phyloP scores from a whole-genome alignment of 2,329 filamentous ascomycete genomes.

The Monosporascus sp. region DNA sequence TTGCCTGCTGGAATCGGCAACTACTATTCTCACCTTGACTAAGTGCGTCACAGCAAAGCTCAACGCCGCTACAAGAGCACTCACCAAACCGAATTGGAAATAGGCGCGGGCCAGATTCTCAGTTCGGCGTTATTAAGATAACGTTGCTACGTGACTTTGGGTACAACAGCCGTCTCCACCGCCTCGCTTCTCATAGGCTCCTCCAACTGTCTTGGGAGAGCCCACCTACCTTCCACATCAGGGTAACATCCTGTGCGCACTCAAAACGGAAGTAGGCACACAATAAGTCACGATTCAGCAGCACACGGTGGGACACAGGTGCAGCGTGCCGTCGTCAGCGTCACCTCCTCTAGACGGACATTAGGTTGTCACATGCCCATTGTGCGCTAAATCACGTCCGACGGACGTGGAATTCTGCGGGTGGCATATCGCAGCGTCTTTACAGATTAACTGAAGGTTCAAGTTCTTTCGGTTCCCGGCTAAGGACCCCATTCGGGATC shows the following conservation, averaged over 20 bases:
- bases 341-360: background rate
- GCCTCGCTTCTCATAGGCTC: conserved; percentile 20
- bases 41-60: conserved; percentile 9
- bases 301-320: conserved; percentile 10
- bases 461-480: background rate
- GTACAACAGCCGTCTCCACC: background rate
- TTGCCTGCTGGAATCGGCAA: conserved; percentile 2
- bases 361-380: background rate
- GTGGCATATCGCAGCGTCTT: background rate
- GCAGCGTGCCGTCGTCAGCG: conserved; percentile 1
- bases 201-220: conserved; percentile 21
- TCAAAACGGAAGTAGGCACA: conserved; percentile 3
- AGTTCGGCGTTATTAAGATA: conserved; percentile 1
- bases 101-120: background rate
- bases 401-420: background rate
- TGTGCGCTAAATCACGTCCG: background rate
- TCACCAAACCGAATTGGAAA: background rate
- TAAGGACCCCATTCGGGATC: background rate
- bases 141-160: background rate
- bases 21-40: conserved; percentile 7
- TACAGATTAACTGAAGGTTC: background rate
- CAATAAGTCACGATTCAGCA: conserved; percentile 10
- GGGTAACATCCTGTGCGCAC: conserved; percentile 22
- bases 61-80: background rate
- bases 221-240: conserved; percentile 27